Base-by-base conservation (phyloP, 2,329 filamentous ascomycete species). In the Penicillium paneum region DNA sequence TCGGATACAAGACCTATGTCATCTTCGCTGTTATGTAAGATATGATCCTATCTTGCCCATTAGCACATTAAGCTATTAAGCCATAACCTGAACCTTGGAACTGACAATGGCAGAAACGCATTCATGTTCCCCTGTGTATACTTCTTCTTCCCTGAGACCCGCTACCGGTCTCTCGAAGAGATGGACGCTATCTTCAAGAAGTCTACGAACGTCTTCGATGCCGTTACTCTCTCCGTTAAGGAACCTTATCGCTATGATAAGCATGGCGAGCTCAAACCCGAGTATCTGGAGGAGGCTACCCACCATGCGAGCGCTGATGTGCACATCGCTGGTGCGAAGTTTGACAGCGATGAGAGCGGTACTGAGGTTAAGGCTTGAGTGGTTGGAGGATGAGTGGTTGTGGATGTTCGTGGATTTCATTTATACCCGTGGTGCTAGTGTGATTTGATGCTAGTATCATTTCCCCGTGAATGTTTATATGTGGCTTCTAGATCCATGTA, bases 171-270 rank as follows among this genome's bases (percentile, higher is more conserved):
- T n/a, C 75, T 88, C 17, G 85, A 88, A 68, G 86, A 88, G 68
- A 83, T 89, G 68, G 85, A 89, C 61, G 77, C 81, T 54, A 84
- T 88, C 58, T 85, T 87, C 74, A 77, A 78, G 68, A 81, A 81
- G 55, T 79, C 78, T 0, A 69, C 67, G 8, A 78, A 75, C 28
- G 70, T 78, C 49, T 79, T 81, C 59, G 62, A 77, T 26, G 75
- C 78, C 3, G 78, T 82, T 7, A 70, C 72, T 35, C 71, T 80
- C 44, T 82, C 82, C 0, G 67, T 75, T 26, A 72, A 82, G 3
- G 71, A 79, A 62, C 82, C 82, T 6, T 75, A 78, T 57, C 76
- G 81, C 38, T 84, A 82, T 62, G 82, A 80, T 58, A 83, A 83
- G 72, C 78, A 79, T 31, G 82, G 82, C 1, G 77, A 84, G 59